Conservation (phyloP, 768 basidiomycete genomes). For the Lactifluus echinatus region DNA sequence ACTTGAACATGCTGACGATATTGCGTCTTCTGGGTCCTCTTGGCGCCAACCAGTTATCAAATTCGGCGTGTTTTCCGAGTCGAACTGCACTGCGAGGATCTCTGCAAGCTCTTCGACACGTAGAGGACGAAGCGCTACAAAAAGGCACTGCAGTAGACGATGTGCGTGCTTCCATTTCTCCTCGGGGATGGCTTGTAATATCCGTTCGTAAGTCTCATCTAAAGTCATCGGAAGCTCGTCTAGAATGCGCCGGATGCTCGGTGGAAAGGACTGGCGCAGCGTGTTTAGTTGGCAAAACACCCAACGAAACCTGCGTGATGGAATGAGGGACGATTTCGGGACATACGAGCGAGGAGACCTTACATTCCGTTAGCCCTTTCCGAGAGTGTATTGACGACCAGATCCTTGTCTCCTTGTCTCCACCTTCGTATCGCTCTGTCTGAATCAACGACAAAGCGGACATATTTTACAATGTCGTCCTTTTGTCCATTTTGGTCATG, state of each 20-base stretch:
- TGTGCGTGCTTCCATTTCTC: not conserved
- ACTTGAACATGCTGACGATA: not conserved
- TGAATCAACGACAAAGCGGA: not conserved
- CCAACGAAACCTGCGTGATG: too few relatives aligned
- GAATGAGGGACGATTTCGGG: not conserved
- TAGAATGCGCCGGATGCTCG: not conserved
- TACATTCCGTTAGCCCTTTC: not conserved
- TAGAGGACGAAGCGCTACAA: not conserved
- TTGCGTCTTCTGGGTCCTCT: not conserved
- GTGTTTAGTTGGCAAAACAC: not conserved
- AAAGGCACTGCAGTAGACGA: not conserved
- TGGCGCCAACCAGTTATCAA: not conserved
- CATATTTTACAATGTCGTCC: not conserved
- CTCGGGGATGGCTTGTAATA: not conserved
- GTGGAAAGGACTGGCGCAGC: not conserved
- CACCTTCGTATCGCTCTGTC: not conserved
- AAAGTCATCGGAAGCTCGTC: not conserved
- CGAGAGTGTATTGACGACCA: not conserved
- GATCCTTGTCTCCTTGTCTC: not conserved
- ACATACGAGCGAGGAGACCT: not conserved
- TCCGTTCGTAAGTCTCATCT: not conserved
- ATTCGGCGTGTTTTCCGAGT: not conserved
- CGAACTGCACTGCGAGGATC: not conserved
- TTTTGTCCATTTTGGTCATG: not conserved
- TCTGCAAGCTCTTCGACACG: not conserved